phyloP scores from a whole-genome alignment of 2,329 filamentous ascomycete genomes.

The Ustilaginoidea virens region DNA sequence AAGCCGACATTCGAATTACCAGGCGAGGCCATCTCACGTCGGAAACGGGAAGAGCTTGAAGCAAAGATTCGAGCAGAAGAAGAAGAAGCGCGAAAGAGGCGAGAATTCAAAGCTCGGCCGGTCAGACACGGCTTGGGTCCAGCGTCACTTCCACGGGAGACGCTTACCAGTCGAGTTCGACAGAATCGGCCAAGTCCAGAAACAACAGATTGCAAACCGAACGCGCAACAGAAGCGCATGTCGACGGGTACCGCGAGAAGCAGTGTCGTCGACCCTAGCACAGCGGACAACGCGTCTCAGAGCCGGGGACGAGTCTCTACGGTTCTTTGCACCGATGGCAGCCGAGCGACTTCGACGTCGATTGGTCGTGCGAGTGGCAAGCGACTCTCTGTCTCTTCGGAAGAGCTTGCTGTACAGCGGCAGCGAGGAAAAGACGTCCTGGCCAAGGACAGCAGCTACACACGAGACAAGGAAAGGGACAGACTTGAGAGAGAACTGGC shows the following conservation, averaged over 20 bases:
- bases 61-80: slow-evolving; percentile 39
- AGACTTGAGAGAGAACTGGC: slow-evolving; percentile 36
- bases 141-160: slow-evolving; percentile 35
- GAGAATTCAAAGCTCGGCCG: slow-evolving; percentile 49
- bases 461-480: slow-evolving; percentile 34
- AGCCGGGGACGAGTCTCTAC: slow-evolving; percentile 14
- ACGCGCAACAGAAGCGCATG: slow-evolving; percentile 10
- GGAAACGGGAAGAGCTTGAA: slow-evolving; percentile 40
- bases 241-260: slow-evolving; percentile 8
- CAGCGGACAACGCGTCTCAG: slow-evolving; percentile 7
- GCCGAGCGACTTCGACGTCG: slow-evolving; percentile 29
- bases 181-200: slow-evolving; percentile 25
- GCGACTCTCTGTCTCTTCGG: slow-evolving; percentile 32
- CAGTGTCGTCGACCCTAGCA: slow-evolving; percentile 1
- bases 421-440: slow-evolving; percentile 38
- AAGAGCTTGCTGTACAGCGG: slow-evolving; percentile 35
- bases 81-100: slow-evolving; percentile 42
- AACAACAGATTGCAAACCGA: slow-evolving; percentile 10
- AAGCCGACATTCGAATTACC: slow-evolving; percentile 46
- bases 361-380: slow-evolving; percentile 27
- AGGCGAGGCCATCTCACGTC: slow-evolving; percentile 42
- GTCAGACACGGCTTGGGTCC: slow-evolving; percentile 28
- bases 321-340: slow-evolving; percentile 11
- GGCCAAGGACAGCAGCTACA: slow-evolving; percentile 32
- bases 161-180: slow-evolving; percentile 39